Evolutionary conservation across 441 rosid genomes (phyloP), one percentile per base, ranked within the genome.

Genomic region (Erysimum pusillum): DNA sequence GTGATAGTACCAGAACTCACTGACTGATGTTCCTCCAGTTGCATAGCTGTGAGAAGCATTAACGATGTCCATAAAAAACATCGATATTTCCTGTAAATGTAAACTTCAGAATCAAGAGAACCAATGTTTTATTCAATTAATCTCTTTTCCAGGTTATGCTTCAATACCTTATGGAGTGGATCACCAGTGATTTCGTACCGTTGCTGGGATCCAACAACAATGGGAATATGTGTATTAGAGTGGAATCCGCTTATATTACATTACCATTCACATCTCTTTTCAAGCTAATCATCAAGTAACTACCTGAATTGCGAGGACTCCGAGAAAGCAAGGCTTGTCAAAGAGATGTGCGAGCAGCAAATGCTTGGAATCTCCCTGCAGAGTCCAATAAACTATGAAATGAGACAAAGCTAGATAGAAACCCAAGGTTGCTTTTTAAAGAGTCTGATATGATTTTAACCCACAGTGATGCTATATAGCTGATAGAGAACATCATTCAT

Each of bases 261-360:
- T 61, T 12, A 53, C 49, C 71, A 38, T 25, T 39, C 67, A 49
- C 6, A 54, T 13, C 17, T 38, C 5, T 28, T 22, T 22, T 48
- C 32, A 71, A 64, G 71, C 45, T 60, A 60, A 46, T 35, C 45
- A 60, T 28, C 53, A 36, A 14, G 63, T 68, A 62, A 32, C 60
- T 71, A 74, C 77, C 78, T 61, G 69, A 28, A 73, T 15, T 28
- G 97, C 99, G 31, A 96, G 97, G 76, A 91, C 76, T 5, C 98
- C 98, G n/a, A 95, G 92, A 79, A 95, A 95, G 84, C 98, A 95
- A 41, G 99, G 99, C 81, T 95, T 95, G 81, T 96, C 98, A 71
- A 96, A 93, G 69, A 93, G 96, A 75, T 93, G 98, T 39, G 97
- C 99, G 78, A 96, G 80, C 78, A 93, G 38, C 75, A 93, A 74